Percentiles rank a stretch among this genome's conserved stretches.
These are phyloP conservation scores for Hirsutella thompsonii DNA, from an alignment of 2,329 filamentous ascomycete genomes.

Conservation along the genomic window DNA sequence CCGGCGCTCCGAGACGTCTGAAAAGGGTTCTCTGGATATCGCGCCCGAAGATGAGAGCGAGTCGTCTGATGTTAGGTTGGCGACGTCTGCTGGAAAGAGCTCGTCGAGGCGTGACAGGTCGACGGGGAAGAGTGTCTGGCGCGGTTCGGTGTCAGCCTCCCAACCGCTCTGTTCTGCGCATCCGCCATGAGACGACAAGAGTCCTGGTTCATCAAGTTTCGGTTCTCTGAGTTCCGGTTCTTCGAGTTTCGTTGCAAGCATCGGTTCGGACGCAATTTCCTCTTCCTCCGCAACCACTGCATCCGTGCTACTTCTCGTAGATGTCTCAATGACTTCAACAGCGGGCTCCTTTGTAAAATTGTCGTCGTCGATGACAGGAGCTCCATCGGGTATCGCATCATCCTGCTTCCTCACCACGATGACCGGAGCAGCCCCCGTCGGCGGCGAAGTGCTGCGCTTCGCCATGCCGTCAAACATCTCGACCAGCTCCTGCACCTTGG, in stretches of 20 bases:
- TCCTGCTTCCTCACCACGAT: not conserved
- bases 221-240: no score
- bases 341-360: not conserved
- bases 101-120: conserved; percentile 19
- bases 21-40: conserved; percentile 36
- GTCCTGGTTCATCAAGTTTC: no score
- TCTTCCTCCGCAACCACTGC: no score
- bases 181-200: not conserved
- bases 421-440: not conserved
- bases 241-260: no score
- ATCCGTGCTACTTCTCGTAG: no score
- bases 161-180: not conserved
- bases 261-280: no score
- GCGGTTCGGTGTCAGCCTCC: conserved; percentile 1
- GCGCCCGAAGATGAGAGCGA: conserved; percentile 11
- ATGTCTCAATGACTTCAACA: no score
- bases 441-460: conserved; percentile 8
- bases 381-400: not conserved
- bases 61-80: conserved; percentile 4
- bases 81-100: conserved; percentile 16
- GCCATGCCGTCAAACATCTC: conserved; percentile 35
- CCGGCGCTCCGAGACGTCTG: conserved; percentile 43
- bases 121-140: conserved; percentile 13
- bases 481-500: conserved; percentile 38
- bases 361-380: not conserved